Conservation (phyloP, 768 basidiomycete species). For the Clitopilus passeckerianus region DNA sequence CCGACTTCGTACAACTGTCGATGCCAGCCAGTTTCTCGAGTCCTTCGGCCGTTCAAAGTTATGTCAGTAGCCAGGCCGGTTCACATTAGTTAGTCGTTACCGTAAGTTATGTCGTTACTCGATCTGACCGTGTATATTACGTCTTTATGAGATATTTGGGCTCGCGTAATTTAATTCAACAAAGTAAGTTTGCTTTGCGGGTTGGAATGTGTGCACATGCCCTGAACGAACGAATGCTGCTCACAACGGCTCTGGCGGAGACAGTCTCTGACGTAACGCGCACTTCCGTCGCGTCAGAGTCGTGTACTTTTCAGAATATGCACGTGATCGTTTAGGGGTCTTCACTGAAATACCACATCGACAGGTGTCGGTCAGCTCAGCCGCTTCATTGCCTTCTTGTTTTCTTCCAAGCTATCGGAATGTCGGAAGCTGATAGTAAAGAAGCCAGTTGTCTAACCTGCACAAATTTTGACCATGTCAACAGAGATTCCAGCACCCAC, state of each 20-base stretch:
- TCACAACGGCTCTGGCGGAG: no score
- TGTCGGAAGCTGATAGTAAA: not conserved
- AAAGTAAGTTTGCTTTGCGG: no score
- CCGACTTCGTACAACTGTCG: not conserved
- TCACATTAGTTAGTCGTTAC: not conserved
- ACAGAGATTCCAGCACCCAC: not conserved
- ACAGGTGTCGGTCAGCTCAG: not conserved
- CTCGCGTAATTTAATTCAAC: not conserved
- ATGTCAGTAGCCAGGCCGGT: conserved; percentile 1
- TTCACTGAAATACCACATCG: not conserved
- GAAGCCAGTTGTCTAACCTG: not conserved
- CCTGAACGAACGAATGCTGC: no score
- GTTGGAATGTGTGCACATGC: no score
- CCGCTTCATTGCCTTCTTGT: not conserved
- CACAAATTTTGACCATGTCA: not conserved
- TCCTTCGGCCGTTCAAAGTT: not conserved
- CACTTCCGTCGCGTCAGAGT: not conserved
- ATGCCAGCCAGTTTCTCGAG: not conserved
- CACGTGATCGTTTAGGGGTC: not conserved
- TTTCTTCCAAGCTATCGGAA: not conserved
- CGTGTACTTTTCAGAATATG: not conserved
- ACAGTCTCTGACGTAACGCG: no score
- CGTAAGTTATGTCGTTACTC: no score
- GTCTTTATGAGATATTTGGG: no score
- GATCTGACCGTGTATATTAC: no score